Evolutionary conservation across 306 rosid genomes (phyloP).

Genomic region (Castanospermum australe): DNA sequence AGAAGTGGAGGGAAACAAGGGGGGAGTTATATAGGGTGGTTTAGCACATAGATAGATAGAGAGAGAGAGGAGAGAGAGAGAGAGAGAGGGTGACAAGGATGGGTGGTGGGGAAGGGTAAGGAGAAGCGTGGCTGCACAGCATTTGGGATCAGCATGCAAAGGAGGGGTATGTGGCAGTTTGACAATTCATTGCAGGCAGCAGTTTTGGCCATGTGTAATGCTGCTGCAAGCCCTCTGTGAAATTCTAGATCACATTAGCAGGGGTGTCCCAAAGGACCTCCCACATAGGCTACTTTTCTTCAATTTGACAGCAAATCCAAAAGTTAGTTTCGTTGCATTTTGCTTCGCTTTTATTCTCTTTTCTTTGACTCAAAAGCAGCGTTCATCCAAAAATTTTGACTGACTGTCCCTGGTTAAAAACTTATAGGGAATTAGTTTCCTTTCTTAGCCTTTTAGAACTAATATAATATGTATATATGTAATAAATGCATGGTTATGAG

Average conservation of each 20-base stretch:
- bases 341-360: not conserved
- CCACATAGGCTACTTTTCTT: not conserved
- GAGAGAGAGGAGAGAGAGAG: not conserved
- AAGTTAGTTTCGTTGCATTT: conserved; percentile 7
- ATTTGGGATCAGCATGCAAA: conserved; percentile 84
- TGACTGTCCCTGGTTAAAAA: not conserved
- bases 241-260: conserved; percentile 35
- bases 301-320: not conserved
- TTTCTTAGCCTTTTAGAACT: not conserved
- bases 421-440: not conserved
- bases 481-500: not conserved
- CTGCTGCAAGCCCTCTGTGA: not conserved
- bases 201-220: conserved; percentile 15
- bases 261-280: conserved; percentile 1
- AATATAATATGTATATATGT: not conserved
- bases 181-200: conserved; percentile 6
- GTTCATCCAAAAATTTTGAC: not conserved
- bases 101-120: conserved; percentile 37
- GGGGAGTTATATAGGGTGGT: conserved; percentile 45
- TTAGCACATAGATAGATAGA: too few relatives aligned
- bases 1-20: conserved; percentile 31
- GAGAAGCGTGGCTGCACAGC: conserved; percentile 61
- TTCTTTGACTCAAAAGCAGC: conserved; percentile 11
- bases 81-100: conserved; percentile 38
- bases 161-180: conserved; percentile 79